Evolutionary conservation across 306 rosid genomes (phyloP).

Genomic region (Arachis stenosperma): DNA sequence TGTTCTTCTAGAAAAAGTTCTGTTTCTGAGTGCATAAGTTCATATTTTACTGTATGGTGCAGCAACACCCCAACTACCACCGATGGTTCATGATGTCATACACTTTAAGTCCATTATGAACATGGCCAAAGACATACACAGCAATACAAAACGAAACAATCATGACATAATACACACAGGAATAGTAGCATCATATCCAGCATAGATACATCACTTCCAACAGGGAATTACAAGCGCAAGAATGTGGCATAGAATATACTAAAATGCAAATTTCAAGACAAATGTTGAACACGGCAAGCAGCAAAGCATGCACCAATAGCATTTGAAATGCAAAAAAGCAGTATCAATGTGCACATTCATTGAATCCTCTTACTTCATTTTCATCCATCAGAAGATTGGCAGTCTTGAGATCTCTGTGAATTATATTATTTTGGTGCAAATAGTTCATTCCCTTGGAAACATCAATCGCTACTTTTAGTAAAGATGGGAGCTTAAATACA

Average conservation of each 20-base stretch:
- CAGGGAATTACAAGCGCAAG: not conserved
- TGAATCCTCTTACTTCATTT: slow-evolving; percentile 70
- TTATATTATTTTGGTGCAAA: slow-evolving; percentile 96
- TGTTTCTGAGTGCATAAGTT: slow-evolving; percentile 9
- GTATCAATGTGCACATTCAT: slow-evolving; percentile 39
- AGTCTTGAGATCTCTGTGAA: slow-evolving; percentile 99
- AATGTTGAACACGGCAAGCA: slow-evolving; percentile 6
- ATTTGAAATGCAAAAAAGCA: slow-evolving; percentile 33
- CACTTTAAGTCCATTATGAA: slow-evolving; percentile 32
- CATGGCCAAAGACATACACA: slow-evolving; percentile 26
- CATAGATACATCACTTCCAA: slow-evolving; percentile 2
- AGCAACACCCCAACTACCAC: slow-evolving; percentile 16
- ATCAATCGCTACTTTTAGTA: slow-evolving; percentile 91
- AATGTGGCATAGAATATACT: not conserved
- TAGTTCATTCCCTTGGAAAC: slow-evolving; percentile 96
- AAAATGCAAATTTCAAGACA: slow-evolving; percentile 6
- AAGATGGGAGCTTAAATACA: slow-evolving; percentile 87
- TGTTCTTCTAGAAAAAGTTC: slow-evolving; percentile 27
- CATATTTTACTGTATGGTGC: slow-evolving; percentile 30
- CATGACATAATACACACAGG: slow-evolving; percentile 10
- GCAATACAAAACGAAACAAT: slow-evolving; percentile 4
- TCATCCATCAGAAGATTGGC: slow-evolving; percentile 99
- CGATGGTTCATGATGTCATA: slow-evolving; percentile 28
- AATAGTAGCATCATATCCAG: slow-evolving; percentile 23
- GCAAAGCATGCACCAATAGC: slow-evolving; percentile 32